These are phyloP conservation scores for Coprinopsis sp. DNA, from an alignment of 768 basidiomycete genomes.

Conservation along the genomic window DNA sequence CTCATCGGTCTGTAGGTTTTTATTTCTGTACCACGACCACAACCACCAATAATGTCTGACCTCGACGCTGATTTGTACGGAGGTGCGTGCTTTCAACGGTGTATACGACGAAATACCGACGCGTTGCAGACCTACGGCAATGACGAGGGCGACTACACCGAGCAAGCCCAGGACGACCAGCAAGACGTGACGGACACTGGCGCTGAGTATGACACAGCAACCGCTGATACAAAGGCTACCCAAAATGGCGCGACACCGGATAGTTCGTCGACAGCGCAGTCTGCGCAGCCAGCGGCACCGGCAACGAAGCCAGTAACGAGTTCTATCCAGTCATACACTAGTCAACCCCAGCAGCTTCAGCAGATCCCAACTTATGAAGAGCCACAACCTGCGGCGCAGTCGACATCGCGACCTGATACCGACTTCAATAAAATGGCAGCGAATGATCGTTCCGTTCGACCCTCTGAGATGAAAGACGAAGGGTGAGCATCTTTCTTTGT, in stretches of 20 bases:
- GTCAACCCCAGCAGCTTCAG: constrained; percentile 46
- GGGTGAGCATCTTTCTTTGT: constrained; percentile 70
- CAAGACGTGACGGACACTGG: constrained; percentile 11
- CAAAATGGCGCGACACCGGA: constrained; percentile 13
- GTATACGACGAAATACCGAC: not conserved
- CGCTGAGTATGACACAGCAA: constrained; percentile 9
- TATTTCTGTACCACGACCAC: constrained; percentile 22
- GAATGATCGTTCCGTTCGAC: constrained; percentile 66
- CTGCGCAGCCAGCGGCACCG: constrained; percentile 15
- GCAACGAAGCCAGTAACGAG: constrained; percentile 18
- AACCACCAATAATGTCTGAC: constrained; percentile 64
- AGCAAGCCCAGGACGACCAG: constrained; percentile 29
- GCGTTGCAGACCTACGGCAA: constrained; percentile 46
- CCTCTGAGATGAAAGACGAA: constrained; percentile 96
- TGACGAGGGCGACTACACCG: constrained; percentile 60
- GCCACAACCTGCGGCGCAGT: constrained; percentile 49
- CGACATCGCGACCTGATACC: constrained; percentile 28
- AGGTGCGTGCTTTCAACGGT: constrained; percentile 45
- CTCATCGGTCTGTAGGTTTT: constrained; percentile 1
- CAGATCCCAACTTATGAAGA: constrained; percentile 80
- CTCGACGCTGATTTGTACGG: constrained; percentile 89
- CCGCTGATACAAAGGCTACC: constrained; percentile 14
- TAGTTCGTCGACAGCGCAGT: constrained; percentile 4
- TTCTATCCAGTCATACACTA: constrained; percentile 28
- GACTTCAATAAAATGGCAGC: constrained; percentile 37